phyloP scores from a whole-genome alignment of 495 filamentous ascomycete species.

The Xylaria grammica region DNA sequence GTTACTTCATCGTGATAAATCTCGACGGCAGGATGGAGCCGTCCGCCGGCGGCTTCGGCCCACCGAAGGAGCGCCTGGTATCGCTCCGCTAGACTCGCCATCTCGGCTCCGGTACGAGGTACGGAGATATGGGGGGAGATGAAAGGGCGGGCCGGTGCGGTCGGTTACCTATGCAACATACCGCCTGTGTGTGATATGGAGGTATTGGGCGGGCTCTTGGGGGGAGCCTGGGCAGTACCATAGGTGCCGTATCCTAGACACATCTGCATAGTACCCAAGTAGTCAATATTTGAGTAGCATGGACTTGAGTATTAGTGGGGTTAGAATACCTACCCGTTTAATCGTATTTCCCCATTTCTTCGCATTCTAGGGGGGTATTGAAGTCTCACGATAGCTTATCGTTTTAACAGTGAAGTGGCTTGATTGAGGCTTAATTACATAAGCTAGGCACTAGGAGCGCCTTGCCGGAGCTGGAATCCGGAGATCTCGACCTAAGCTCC shows the following conservation, averaged over 20 bases:
- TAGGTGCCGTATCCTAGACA: too few relatives aligned
- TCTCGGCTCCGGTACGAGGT: constrained; percentile 15
- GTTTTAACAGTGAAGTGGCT: too few relatives aligned
- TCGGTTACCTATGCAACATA: too few relatives aligned
- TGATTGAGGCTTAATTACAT: too few relatives aligned
- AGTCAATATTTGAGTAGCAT: too few relatives aligned
- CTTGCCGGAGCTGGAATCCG: background rate
- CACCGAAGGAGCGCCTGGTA: constrained; percentile 38
- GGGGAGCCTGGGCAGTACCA: too few relatives aligned
- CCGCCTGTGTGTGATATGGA: too few relatives aligned
- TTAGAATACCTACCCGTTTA: too few relatives aligned
- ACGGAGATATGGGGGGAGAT: background rate
- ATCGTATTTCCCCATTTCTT: constrained; percentile 1
- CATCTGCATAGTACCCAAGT: too few relatives aligned
- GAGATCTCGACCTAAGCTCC: background rate
- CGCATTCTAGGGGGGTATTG: background rate
- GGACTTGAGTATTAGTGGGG: too few relatives aligned
- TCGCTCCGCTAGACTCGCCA: constrained; percentile 31
- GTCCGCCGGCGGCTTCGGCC: constrained; percentile 43
- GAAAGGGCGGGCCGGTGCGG: background rate
- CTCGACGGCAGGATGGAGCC: constrained; percentile 48
- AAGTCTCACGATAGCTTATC: too few relatives aligned
- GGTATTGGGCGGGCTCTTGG: background rate
- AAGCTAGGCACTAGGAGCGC: background rate
- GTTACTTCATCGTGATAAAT: constrained; percentile 50